Percentiles rank a stretch among this genome's conserved stretches.
Conservation (phyloP, 2,329 filamentous ascomycete species). For the Acrodontium crateriforme region DNA sequence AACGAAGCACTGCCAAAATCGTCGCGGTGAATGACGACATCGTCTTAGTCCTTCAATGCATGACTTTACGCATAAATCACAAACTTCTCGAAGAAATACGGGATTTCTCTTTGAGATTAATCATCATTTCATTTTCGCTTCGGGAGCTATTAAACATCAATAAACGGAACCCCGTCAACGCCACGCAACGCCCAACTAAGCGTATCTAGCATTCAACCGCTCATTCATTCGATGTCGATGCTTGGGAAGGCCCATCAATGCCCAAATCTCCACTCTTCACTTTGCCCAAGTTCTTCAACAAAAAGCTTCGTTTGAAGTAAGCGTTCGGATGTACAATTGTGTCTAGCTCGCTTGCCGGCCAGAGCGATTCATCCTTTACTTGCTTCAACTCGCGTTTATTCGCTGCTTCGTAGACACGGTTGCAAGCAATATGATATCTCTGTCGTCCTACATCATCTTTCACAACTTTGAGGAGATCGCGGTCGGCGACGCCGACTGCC, state of each 20-base stretch:
- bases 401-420: constrained; percentile 79
- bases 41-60: too few relatives aligned
- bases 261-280: constrained; percentile 24
- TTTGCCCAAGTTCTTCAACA: constrained; percentile 63
- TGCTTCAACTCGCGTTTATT: constrained; percentile 50
- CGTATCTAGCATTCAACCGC: too few relatives aligned
- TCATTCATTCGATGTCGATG: too few relatives aligned
- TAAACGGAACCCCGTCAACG: too few relatives aligned
- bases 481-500: constrained; percentile 64
- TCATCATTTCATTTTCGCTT: too few relatives aligned
- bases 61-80: too few relatives aligned
- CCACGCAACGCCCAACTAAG: too few relatives aligned
- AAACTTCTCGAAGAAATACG: too few relatives aligned
- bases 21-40: too few relatives aligned
- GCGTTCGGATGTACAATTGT: constrained; percentile 96
- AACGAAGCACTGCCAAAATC: too few relatives aligned
- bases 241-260: constrained; percentile 19
- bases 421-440: constrained; percentile 90
- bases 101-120: too few relatives aligned
- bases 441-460: constrained; percentile 79
- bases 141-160: too few relatives aligned
- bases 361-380: constrained; percentile 34
- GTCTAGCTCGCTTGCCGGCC: constrained; percentile 59
- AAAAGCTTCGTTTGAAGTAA: constrained; percentile 89
- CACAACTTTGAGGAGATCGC: constrained; percentile 63